phyloP scores from a whole-genome alignment of 1,284 basidiomycete genomes.

The Ceratobasidium sp. region DNA sequence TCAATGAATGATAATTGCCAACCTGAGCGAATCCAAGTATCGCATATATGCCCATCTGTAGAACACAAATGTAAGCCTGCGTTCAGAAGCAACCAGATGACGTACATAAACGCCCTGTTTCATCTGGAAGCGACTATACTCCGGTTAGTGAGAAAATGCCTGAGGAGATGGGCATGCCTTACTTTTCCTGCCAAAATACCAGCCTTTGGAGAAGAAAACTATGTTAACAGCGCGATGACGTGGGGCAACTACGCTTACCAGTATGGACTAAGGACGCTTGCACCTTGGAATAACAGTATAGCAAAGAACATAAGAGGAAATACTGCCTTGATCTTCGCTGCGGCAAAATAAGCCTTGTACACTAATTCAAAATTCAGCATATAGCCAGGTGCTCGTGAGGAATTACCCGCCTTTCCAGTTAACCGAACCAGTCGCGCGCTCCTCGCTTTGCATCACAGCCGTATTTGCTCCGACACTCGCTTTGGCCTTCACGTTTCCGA shows the following conservation, averaged over 20 bases:
- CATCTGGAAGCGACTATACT: not conserved
- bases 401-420: constrained; percentile 34
- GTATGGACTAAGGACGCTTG: constrained; percentile 16
- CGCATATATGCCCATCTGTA: constrained; percentile 21
- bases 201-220: not conserved
- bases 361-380: constrained; percentile 45
- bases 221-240: not conserved
- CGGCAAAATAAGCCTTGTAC: constrained; percentile 37
- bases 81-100: not conserved
- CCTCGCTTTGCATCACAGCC: constrained; percentile 55
- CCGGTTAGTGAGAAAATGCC: not conserved
- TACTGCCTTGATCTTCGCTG: constrained; percentile 18
- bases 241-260: not conserved
- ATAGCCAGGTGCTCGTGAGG: not conserved
- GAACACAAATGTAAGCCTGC: not conserved
- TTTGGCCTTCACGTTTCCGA: not conserved
- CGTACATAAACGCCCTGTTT: constrained; percentile 14
- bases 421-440: constrained; percentile 50
- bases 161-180: not conserved
- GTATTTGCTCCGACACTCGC: constrained; percentile 19
- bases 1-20: not conserved
- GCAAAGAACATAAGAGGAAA: constrained; percentile 25
- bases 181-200: constrained; percentile 27
- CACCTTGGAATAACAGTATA: constrained; percentile 26
- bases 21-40: constrained; percentile 19